Conservation (phyloP, 306 rosid species). For the Quercus engelmannii region DNA sequence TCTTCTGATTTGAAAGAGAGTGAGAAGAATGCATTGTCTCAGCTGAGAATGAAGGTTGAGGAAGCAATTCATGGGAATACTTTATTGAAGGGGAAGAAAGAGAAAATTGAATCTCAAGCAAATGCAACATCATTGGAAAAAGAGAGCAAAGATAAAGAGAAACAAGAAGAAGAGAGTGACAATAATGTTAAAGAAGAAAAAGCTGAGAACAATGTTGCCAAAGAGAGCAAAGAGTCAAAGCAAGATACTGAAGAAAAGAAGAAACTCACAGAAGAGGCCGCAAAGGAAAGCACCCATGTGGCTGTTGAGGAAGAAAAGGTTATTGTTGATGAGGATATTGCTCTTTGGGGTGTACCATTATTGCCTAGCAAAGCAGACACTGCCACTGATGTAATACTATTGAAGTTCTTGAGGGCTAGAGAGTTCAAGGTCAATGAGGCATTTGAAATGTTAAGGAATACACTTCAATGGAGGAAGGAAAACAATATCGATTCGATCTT, state of each 20-base stretch:
- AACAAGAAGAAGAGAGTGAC: background rate
- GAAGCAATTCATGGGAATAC: slow-evolving; percentile 32
- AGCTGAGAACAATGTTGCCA: background rate
- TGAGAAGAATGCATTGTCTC: slow-evolving; percentile 38
- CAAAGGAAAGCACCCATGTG: background rate
- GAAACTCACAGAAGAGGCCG: background rate
- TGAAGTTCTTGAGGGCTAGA: slow-evolving; percentile 49
- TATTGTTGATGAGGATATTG: slow-evolving; percentile 11
- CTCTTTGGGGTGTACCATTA: slow-evolving; percentile 45
- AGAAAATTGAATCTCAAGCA: slow-evolving; percentile 15
- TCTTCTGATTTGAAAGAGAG: slow-evolving; percentile 44
- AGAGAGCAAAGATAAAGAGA: slow-evolving; percentile 1
- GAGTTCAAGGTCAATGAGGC: slow-evolving; percentile 46
- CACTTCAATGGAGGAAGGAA: slow-evolving; percentile 51
- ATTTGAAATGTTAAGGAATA: slow-evolving; percentile 48
- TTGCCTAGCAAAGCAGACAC: slow-evolving; percentile 36
- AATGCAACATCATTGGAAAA: background rate
- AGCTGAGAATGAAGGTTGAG: slow-evolving; percentile 39
- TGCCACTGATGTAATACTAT: slow-evolving; percentile 32
- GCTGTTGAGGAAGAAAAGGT: slow-evolving; percentile 10
- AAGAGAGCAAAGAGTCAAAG: background rate
- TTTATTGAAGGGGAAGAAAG: slow-evolving; percentile 20
- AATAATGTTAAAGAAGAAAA: background rate
- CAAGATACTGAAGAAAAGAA: background rate
- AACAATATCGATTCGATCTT: slow-evolving; percentile 34